phyloP scores from a whole-genome alignment of 202 grass and related monocot species.

The Panicum hallii region DNA sequence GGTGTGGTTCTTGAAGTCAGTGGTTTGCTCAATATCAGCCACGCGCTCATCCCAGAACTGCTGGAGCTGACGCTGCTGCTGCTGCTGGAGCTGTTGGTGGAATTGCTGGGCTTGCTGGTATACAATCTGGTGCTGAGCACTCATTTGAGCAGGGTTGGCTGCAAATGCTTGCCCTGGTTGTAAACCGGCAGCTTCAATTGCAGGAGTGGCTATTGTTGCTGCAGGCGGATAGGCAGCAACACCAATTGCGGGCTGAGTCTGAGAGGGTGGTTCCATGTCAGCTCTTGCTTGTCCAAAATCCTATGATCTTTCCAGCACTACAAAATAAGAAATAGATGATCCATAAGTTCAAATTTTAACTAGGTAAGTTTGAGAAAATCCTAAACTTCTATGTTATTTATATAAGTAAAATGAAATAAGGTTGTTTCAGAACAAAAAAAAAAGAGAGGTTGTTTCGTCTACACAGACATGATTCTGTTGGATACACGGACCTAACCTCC shows the following conservation, averaged over 20 bases:
- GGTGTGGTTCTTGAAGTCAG: slow-evolving; percentile 89
- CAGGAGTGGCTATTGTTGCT: slow-evolving; percentile 42
- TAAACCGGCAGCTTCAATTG: slow-evolving; percentile 37
- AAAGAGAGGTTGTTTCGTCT: neutral
- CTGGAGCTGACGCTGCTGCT: slow-evolving; percentile 67
- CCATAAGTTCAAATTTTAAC: slow-evolving; percentile 19
- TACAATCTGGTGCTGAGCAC: slow-evolving; percentile 70
- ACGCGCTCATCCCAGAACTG: slow-evolving; percentile 77
- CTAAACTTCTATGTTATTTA: neutral
- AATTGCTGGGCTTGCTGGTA: slow-evolving; percentile 87
- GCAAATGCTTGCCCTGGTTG: slow-evolving; percentile 42
- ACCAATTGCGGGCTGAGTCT: slow-evolving; percentile 57
- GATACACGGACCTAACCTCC: neutral
- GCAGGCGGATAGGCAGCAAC: slow-evolving; percentile 58
- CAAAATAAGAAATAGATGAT: slow-evolving; percentile 12
- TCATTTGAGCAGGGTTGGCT: slow-evolving; percentile 45
- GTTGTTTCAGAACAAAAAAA: neutral
- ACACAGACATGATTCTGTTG: neutral
- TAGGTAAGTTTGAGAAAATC: neutral
- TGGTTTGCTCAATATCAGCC: slow-evolving; percentile 69
- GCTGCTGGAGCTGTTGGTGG: slow-evolving; percentile 63
- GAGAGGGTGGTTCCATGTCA: slow-evolving; percentile 72
- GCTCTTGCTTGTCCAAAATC: slow-evolving; percentile 24
- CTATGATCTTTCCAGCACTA: slow-evolving; percentile 35
- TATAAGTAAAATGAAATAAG: neutral